Conservation (phyloP, 2,329 filamentous ascomycete species). For the Aureobasidium sp. region DNA sequence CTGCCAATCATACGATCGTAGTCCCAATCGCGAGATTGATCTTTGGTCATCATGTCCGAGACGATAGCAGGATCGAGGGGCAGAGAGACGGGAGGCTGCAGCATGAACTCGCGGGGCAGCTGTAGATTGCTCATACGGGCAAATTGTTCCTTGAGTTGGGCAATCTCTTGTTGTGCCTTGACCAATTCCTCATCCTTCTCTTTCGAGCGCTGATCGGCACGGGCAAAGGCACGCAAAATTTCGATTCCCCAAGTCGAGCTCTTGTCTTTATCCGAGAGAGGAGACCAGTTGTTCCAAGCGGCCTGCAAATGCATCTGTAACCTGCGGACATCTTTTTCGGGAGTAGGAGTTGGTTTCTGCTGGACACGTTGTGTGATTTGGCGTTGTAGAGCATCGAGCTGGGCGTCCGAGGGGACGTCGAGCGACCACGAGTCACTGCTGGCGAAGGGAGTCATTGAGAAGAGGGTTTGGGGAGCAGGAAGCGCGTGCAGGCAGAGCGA, state of each 20-base stretch:
- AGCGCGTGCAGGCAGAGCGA: conserved; percentile 76
- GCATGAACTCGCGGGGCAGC: conserved; percentile 25
- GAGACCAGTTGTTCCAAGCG: conserved; percentile 69
- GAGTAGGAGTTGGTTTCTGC: conserved; percentile 21
- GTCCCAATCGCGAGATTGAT: conserved; percentile 14
- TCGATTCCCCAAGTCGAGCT: conserved; percentile 40
- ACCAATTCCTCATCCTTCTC: conserved; percentile 32
- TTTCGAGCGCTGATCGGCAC: conserved; percentile 29
- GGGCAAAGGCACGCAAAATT: conserved; percentile 36
- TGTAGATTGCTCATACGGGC: conserved; percentile 26
- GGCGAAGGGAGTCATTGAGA: conserved; percentile 70
- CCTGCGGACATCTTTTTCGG: conserved; percentile 57
- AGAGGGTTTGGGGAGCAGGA: conserved; percentile 70
- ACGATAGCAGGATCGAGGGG: conserved; percentile 11
- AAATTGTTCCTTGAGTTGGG: conserved; percentile 30
- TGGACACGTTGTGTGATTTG: conserved; percentile 24
- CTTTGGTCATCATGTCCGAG: conserved; percentile 11
- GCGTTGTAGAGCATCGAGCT: conserved; percentile 57
- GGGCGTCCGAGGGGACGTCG: conserved; percentile 61
- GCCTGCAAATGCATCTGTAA: conserved; percentile 68
- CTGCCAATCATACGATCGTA: conserved; percentile 15
- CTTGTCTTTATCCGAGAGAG: conserved; percentile 43
- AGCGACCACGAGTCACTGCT: conserved; percentile 76
- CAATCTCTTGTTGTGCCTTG: conserved; percentile 32
- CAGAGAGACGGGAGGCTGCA: conserved; percentile 14